These are phyloP conservation scores for Alternaria ethzedia DNA, from an alignment of 2,329 filamentous ascomycete species.

Conservation along the genomic window DNA sequence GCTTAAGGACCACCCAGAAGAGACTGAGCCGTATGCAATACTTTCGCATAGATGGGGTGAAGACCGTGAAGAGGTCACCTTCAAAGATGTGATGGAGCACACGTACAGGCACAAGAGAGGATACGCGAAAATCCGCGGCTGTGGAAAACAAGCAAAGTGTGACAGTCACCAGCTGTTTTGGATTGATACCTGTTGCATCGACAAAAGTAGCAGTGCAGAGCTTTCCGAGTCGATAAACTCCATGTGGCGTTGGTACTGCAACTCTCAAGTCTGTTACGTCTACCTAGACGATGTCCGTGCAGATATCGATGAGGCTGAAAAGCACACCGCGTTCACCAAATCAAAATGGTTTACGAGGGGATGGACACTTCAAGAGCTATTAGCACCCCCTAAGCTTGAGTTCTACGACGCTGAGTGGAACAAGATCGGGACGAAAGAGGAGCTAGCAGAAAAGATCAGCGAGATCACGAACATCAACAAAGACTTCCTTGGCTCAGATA, in stretches of 20 bases:
- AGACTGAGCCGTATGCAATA: not conserved
- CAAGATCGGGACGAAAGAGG: not conserved
- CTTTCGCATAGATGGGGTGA: not conserved
- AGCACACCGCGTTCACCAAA: fast-evolving
- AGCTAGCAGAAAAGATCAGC: not conserved
- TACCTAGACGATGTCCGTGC: not conserved
- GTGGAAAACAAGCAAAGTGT: not conserved
- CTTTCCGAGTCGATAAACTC: not conserved
- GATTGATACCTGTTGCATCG: not conserved
- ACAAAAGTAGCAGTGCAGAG: not conserved
- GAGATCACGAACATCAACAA: not conserved
- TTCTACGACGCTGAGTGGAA: not conserved
- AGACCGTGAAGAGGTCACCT: not conserved
- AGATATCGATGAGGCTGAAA: not conserved
- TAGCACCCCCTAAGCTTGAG: not conserved
- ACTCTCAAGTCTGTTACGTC: not conserved
- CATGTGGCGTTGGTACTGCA: not conserved
- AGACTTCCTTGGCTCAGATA: not conserved
- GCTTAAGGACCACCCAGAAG: not conserved
- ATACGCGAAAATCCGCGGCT: not conserved
- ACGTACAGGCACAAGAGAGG: not conserved
- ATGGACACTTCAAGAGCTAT: not conserved
- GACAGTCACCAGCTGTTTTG: not conserved
- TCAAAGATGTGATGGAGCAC: not conserved
- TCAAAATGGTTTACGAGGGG: not conserved